These are phyloP conservation scores for Candida tetrigidarum DNA, from an alignment of 1,139 yeast genomes.

Conservation along the genomic window DNA sequence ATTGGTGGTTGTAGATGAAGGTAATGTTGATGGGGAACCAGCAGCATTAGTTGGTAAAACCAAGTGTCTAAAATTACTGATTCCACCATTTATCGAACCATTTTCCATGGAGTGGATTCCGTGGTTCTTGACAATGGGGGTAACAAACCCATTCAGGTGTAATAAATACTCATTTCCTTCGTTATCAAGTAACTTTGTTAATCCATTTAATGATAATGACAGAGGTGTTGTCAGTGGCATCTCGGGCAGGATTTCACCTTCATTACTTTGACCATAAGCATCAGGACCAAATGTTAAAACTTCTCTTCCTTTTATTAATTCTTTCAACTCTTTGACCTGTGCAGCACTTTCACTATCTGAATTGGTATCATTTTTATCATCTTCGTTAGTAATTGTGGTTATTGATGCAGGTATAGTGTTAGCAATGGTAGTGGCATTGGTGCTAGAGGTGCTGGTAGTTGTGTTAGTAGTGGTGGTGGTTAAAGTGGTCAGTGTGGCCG, in stretches of 20 bases:
- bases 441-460: neutral
- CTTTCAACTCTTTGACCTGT: constrained; percentile 19
- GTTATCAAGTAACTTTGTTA: constrained; percentile 14
- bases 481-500: neutral
- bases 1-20: constrained; percentile 8
- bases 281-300: constrained; percentile 26
- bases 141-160: constrained; percentile 21
- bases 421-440: neutral
- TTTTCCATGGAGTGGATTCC: neutral
- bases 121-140: constrained; percentile 10
- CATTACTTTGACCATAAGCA: constrained; percentile 8
- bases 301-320: constrained; percentile 26
- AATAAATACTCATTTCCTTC: constrained; percentile 17
- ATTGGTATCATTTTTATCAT: constrained; percentile 6
- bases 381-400: constrained; percentile 3
- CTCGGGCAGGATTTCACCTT: constrained; percentile 4
- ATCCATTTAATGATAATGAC: constrained; percentile 14
- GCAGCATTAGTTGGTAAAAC: constrained; percentile 9
- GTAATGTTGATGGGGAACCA: constrained; percentile 9
- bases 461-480: neutral
- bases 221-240: constrained; percentile 7
- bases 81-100: neutral
- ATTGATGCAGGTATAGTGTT: constrained; percentile 3
- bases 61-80: neutral
- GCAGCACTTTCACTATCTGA: constrained; percentile 22